These are phyloP conservation scores for Periconia sp. DNA, from an alignment of 2,329 filamentous ascomycete genomes.

Conservation along the genomic window DNA sequence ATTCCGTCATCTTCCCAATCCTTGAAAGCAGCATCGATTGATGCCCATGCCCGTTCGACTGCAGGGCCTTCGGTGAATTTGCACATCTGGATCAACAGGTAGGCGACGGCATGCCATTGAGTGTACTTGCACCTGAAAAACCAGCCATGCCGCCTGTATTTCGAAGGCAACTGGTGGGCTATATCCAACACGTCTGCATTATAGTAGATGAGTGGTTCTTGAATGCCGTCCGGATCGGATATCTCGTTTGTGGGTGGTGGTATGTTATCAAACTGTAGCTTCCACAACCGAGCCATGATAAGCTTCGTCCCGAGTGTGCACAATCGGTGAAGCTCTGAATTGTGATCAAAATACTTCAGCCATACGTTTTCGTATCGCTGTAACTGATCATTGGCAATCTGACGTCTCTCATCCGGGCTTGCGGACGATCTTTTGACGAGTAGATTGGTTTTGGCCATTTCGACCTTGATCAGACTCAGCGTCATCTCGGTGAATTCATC, in stretches of 20 bases:
- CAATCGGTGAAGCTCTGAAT: conserved; percentile 5
- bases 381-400: conserved; percentile 1
- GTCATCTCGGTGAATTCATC: conserved; percentile 14
- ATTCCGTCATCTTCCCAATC: background rate
- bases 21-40: conserved; percentile 39
- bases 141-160: conserved; percentile 57
- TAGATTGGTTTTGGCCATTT: conserved; percentile 2
- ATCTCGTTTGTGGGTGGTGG: background rate
- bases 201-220: conserved; percentile 6
- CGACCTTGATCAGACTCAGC: conserved; percentile 9
- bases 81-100: conserved; percentile 56
- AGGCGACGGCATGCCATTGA: conserved; percentile 62
- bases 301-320: conserved; percentile 5
- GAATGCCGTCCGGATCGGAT: background rate
- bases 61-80: conserved; percentile 51
- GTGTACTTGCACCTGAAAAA: conserved; percentile 59
- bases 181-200: conserved; percentile 11
- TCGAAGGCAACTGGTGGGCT: conserved; percentile 10
- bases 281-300: conserved; percentile 8
- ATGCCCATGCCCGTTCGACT: conserved; percentile 53
- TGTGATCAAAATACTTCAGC: conserved; percentile 4
- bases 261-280: conserved; percentile 3
- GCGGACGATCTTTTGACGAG: conserved; percentile 2
- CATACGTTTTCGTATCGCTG: conserved; percentile 8
- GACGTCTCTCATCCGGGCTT: background rate